Conservation (phyloP, 352 stramenopile genomes). For the Globisporangium orthogonon region DNA sequence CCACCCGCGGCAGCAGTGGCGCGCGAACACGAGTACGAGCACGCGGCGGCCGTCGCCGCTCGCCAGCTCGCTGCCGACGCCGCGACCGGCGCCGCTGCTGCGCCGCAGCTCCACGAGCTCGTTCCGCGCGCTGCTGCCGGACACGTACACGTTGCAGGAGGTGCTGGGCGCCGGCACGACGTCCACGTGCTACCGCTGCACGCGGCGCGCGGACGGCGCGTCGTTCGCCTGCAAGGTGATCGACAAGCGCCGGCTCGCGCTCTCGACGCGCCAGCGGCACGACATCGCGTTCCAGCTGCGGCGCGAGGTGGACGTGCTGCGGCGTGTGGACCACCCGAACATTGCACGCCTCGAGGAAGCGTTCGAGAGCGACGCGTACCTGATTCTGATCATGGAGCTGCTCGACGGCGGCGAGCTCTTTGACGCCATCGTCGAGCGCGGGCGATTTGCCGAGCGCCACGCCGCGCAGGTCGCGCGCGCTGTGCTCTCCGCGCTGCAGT, state of each 20-base stretch:
- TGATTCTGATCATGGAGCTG: constrained; percentile 71
- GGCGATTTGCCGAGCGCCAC: constrained; percentile 47
- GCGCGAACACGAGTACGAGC: background rate
- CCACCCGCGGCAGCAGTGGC: constrained; percentile 13
- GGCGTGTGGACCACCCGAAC: constrained; percentile 51
- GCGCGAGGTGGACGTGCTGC: constrained; percentile 60
- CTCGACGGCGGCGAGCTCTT: constrained; percentile 79
- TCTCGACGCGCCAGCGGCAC: constrained; percentile 36
- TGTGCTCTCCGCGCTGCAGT: constrained; percentile 63
- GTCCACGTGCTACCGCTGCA: constrained; percentile 63
- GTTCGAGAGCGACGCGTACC: constrained; percentile 62
- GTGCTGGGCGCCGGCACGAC: constrained; percentile 61
- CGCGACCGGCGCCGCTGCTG: constrained; percentile 1
- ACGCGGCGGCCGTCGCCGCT: background rate
- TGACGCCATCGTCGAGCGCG: constrained; percentile 68
- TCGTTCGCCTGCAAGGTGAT: constrained; percentile 77
- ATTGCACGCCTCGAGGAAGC: constrained; percentile 62
- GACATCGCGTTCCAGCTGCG: constrained; percentile 56
- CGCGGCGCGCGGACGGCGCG: constrained; percentile 30
- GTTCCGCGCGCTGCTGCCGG: constrained; percentile 34
- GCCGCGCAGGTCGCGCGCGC: constrained; percentile 40
- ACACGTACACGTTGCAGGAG: constrained; percentile 50
- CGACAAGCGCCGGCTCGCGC: constrained; percentile 53
- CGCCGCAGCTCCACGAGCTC: constrained; percentile 12
- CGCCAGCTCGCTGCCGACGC: constrained; percentile 3